A percentile compares a stretch with the other conserved stretches of the same genome.
Evolutionary conservation across 805 yeast species (phyloP).

Genomic region (Metschnikowia arizonensis): DNA sequence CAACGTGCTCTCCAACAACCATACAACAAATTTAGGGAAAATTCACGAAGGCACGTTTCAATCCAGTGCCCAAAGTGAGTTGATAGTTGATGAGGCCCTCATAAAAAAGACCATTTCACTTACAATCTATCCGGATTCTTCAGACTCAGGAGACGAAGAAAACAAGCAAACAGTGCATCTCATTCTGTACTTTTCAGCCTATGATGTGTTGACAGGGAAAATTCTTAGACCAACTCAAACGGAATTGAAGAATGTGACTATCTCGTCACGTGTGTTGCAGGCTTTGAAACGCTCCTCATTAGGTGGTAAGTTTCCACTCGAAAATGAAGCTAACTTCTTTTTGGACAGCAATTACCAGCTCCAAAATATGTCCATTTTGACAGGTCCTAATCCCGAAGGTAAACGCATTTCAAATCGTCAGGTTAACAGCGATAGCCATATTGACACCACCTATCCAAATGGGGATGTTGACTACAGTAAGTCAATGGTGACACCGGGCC

Average conservation of each 20-base stretch:
- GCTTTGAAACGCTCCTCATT: slow-evolving; percentile 56
- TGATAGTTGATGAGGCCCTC: slow-evolving; percentile 43
- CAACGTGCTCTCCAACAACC: background rate
- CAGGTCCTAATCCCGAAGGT: background rate
- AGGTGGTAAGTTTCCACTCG: slow-evolving; percentile 51
- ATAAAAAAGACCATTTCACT: slow-evolving; percentile 79
- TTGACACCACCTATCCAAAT: background rate
- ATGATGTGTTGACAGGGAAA: slow-evolving; percentile 60
- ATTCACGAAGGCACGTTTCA: background rate
- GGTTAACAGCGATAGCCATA: background rate
- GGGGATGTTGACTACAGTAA: background rate
- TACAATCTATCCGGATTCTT: slow-evolving; percentile 31
- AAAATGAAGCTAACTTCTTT: slow-evolving; percentile 48
- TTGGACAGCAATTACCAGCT: slow-evolving; percentile 43
- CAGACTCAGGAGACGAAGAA: slow-evolving; percentile 20
- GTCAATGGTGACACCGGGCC: background rate
- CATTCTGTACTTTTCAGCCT: slow-evolving; percentile 72
- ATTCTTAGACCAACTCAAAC: slow-evolving; percentile 56
- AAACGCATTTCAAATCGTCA: background rate
- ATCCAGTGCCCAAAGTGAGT: background rate
- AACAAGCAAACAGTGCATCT: slow-evolving; percentile 57
- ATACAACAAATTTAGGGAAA: background rate
- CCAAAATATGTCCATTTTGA: slow-evolving; percentile 29
- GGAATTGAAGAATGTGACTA: slow-evolving; percentile 46
- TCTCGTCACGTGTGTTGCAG: slow-evolving; percentile 47